Conservation (phyloP, 2,329 filamentous ascomycete species). For the Alternaria angustiovoidea region DNA sequence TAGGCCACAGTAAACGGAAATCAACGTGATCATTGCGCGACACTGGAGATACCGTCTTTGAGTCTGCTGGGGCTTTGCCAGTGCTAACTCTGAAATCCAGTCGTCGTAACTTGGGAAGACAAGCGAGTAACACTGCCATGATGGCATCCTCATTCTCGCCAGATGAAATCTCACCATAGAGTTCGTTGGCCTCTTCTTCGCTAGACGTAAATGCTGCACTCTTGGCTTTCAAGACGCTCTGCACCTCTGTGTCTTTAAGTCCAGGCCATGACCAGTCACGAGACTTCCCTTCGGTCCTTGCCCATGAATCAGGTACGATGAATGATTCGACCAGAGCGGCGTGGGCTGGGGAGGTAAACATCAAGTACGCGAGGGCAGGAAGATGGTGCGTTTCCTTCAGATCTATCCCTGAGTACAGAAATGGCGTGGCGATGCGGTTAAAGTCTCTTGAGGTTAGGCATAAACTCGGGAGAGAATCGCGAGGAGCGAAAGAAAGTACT, state of each 20-base stretch:
- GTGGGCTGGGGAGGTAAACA: not conserved
- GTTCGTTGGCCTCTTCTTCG: not conserved
- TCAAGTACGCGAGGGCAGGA: not conserved
- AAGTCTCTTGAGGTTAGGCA: not conserved
- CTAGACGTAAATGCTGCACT: not conserved
- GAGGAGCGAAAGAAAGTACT: not conserved
- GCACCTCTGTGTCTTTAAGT: not conserved
- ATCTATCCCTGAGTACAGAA: not conserved
- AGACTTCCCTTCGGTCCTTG: not conserved
- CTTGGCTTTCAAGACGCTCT: not conserved
- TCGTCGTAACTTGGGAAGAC: not conserved
- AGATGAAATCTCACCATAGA: not conserved
- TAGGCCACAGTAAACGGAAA: not conserved
- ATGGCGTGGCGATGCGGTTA: not conserved
- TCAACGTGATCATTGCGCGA: not conserved
- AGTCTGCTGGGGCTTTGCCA: not conserved
- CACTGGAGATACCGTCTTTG: no score
- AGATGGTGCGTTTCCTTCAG: not conserved
- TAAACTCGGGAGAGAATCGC: not conserved
- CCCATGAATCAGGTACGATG: not conserved
- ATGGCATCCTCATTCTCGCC: not conserved
- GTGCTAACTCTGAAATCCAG: not conserved
- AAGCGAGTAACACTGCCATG: not conserved
- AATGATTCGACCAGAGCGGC: not conserved
- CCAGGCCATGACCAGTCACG: not conserved